Base-by-base conservation (phyloP, 164 flowering plant species). In the Nelumbo lutea region DNA sequence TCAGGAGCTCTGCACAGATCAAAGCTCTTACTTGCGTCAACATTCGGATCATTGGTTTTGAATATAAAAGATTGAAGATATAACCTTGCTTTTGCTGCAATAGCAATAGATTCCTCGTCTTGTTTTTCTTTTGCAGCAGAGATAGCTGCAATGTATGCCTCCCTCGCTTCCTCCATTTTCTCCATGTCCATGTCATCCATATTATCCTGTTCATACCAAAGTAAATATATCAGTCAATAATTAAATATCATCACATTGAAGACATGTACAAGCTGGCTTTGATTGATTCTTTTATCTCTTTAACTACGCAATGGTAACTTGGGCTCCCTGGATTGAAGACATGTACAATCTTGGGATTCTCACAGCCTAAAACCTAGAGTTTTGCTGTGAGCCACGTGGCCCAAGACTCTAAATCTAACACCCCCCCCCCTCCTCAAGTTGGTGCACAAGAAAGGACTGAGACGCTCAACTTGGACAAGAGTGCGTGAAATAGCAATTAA, bases 131-230 rank as follows among this genome's bases (percentile, higher is more conserved):
- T 92, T 42, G 91, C 92, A 67, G 76, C 73, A 39, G 87, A 84
- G 64, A 92, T 79, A 43, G 97, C 96, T 42, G 82, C 80, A 11
- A 86, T 44, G 48, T 92, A 92, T 15, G 92, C 86, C 70, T 75
- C 77, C 70, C 89, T 81, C 56, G 96, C 99, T 68, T 79, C 85
- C 74, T 92, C 97, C 85, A 95, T 78, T 73, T 82, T 73, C 72
- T 79, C 71, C 79, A 84, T 72, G 65, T 86, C 82, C 6, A 64
- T 63, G 46, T 86, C 87, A 67, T 89, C 83, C 66, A 78, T 61
- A 59, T 81, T 73, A 62, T 89, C 91, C 96, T 88, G 84, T 70
- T 62, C 67, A 75, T 11, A 48, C 39, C 59, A 62, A 72, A 11
- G 74, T 5, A 0, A 2, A 67, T 8, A 39, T 11, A 60, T 66